Percentiles rank a stretch among this genome's conserved stretches.
These are phyloP conservation scores for Sextonia rubra DNA, from an alignment of 164 flowering plant species.

Conservation along the genomic window DNA sequence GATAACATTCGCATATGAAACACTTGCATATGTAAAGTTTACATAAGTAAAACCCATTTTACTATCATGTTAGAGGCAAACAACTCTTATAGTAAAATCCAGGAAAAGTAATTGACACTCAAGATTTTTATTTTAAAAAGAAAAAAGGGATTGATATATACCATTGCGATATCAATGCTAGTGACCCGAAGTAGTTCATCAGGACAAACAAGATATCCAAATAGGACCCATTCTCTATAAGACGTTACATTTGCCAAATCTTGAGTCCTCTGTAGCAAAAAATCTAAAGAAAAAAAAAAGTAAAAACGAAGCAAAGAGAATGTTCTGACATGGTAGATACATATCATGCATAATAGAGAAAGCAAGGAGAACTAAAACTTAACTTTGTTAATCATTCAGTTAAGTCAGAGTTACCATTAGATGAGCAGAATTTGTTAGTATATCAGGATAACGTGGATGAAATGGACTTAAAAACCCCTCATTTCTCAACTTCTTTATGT, in stretches of 20 bases:
- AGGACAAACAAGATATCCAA: constrained; percentile 98
- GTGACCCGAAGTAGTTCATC: constrained; percentile 96
- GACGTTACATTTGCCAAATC: constrained; percentile 92
- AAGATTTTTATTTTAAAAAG: background rate
- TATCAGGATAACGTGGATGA: constrained; percentile 98
- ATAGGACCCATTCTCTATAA: constrained; percentile 88
- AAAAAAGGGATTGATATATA: constrained; percentile 18
- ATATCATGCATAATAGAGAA: background rate
- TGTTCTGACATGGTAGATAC: background rate
- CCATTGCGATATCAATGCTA: constrained; percentile 98
- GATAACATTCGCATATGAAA: no score
- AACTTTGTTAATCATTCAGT: constrained; percentile 3
- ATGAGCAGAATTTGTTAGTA: constrained; percentile 98
- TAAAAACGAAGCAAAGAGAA: background rate
- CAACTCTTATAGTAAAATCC: no score
- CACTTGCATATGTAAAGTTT: no score
- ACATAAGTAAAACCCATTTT: no score
- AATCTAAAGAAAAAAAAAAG: constrained; percentile 2
- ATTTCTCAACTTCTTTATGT: constrained; percentile 91
- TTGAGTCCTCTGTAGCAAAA: constrained; percentile 81
- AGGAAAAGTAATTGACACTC: background rate
- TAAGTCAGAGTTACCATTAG: constrained; percentile 61
- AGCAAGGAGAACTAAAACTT: background rate
- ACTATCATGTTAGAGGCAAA: no score
- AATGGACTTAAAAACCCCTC: constrained; percentile 98